Evolutionary conservation across 2,329 filamentous ascomycete genomes (phyloP), one percentile per base, ranked within the genome.

Genomic region (Ploettnerulaceae sp.): DNA sequence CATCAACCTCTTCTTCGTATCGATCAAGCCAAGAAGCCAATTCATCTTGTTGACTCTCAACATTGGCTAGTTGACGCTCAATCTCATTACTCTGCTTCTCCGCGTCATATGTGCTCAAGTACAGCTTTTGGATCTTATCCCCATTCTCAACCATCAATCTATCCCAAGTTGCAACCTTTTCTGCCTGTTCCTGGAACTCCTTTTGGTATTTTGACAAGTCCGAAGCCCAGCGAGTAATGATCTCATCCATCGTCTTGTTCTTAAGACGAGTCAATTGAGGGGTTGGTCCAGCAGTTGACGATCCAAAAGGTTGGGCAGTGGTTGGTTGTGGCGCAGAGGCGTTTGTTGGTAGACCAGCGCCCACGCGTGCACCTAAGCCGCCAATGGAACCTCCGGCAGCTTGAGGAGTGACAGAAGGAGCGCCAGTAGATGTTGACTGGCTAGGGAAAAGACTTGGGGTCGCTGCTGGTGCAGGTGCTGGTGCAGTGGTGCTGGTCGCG

Each of bases 161-260:
- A 66, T 98, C 93, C 94, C 94, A 98, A 34, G 54, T 38, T 15
- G 89, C 86, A 11, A 97, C 88, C 54, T 89, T 85, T 51, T 82
- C 78, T 4, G 94, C 91, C 66, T 97, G 89, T 25, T 84, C 78
- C 64, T 94, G 89, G 71, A 97, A 98, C 49, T 95, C 89, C 66
- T 95, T 95, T 63, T 97, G 91, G 63, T 98, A 96, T 63, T 95
- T 94, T 43, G 89, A 86, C 39, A 98, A 73, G 62, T 97, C 93
- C 0, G 89, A 89, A 2, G 93, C 93, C 93, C 93, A 98, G 24
- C 89, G 82, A 3, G 89, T 96, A 56, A 98, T 89, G 54, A 98
- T 96, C 65, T 98, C 93, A 62, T 98, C 93, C 86, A 98, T 96
- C 0, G 91, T 95, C 71, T 95, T 97, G 68, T 96, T 95, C 73